Conservation (phyloP, 2,329 filamentous ascomycete genomes). For the Incumbomyces lentus region DNA sequence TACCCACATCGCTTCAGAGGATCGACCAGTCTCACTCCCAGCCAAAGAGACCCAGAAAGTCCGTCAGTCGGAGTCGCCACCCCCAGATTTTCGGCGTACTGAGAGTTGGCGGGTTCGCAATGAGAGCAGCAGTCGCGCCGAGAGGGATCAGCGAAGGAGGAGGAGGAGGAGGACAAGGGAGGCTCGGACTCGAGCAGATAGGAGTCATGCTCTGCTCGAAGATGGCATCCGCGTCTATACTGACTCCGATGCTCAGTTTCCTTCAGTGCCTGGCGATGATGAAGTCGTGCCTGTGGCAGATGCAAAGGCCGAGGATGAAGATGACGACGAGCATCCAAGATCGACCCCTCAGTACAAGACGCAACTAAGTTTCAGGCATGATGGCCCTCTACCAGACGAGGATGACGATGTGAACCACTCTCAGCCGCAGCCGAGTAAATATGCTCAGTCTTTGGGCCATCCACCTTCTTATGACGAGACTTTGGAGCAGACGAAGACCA, state of each 20-base stretch:
- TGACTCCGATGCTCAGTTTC: neutral
- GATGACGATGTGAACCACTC: neutral
- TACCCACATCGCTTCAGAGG: too few species aligned
- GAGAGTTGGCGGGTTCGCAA: constrained; percentile 8
- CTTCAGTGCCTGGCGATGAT: neutral
- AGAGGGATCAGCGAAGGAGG: constrained; percentile 7
- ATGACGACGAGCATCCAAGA: neutral
- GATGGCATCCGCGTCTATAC: constrained; percentile 24
- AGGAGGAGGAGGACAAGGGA: constrained; percentile 8
- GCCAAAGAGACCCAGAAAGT: neutral
- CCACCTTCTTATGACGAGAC: constrained; percentile 23
- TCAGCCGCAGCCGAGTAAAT: constrained; percentile 13
- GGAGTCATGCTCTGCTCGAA: constrained; percentile 8
- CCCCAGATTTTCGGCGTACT: constrained; percentile 6
- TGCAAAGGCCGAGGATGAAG: neutral
- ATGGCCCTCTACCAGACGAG: neutral
- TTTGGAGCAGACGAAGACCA: constrained; percentile 19
- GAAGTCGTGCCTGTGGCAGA: neutral
- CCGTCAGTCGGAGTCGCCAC: constrained; percentile 19
- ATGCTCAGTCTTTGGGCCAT: constrained; percentile 15
- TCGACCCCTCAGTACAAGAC: neutral
- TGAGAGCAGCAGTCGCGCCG: constrained; percentile 5
- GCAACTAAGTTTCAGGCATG: neutral
- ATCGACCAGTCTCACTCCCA: too few species aligned
- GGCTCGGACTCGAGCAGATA: constrained; percentile 2